phyloP scores from a whole-genome alignment of 768 basidiomycete species.

The Termitomyces sp. region DNA sequence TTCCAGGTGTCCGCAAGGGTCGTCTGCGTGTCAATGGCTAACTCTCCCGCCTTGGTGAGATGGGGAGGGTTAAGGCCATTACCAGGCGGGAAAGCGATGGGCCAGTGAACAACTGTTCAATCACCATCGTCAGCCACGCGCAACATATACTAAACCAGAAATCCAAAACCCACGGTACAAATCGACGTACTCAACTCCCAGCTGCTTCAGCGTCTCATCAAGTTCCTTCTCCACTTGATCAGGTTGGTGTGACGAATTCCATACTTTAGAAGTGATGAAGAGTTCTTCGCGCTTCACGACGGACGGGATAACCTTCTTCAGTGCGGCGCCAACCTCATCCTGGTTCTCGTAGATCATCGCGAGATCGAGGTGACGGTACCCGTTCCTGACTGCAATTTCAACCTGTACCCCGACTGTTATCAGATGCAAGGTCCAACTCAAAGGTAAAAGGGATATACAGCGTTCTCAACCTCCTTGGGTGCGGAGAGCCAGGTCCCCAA shows the following conservation, averaged over 20 bases:
- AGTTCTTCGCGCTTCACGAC: constrained; percentile 79
- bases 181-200: constrained; percentile 75
- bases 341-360: constrained; percentile 81
- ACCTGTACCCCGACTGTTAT: constrained; percentile 37
- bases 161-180: constrained; percentile 54
- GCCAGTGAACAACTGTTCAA: constrained; percentile 73
- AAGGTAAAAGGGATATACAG: constrained; percentile 35
- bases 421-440: background rate
- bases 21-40: constrained; percentile 51
- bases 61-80: constrained; percentile 50
- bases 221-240: constrained; percentile 67
- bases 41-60: constrained; percentile 35
- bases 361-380: constrained; percentile 83
- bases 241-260: constrained; percentile 72
- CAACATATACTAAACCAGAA: background rate
- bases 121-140: background rate
- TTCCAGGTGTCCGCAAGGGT: constrained; percentile 80
- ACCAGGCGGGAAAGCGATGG: constrained; percentile 60
- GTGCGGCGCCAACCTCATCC: constrained; percentile 65
- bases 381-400: constrained; percentile 66
- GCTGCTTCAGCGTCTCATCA: constrained; percentile 67
- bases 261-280: constrained; percentile 79
- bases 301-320: constrained; percentile 72
- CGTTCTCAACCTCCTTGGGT: constrained; percentile 69
- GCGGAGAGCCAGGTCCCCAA: constrained; percentile 80